A percentile compares a stretch with the other conserved stretches of the same genome.
These are phyloP conservation scores for Verticillium tricorpus DNA, from an alignment of 2,329 filamentous ascomycete species.

Conservation along the genomic window DNA sequence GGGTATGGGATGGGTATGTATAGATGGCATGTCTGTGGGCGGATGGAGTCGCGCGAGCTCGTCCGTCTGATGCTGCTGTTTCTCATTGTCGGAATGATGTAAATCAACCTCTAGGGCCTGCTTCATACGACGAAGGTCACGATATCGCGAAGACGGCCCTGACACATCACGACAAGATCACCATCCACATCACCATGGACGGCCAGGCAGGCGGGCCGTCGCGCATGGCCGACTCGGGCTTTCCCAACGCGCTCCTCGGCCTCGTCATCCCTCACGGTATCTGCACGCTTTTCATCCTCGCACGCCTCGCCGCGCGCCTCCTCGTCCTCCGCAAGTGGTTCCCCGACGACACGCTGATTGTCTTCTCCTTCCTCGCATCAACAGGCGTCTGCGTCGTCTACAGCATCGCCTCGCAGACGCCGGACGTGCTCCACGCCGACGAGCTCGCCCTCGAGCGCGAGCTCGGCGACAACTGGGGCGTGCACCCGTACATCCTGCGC, in stretches of 20 bases:
- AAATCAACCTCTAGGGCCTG: background rate
- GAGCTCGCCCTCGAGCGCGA: conserved; percentile 3
- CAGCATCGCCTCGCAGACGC: conserved; percentile 20
- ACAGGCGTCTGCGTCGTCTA: conserved; percentile 26
- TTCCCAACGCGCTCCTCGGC: conserved; percentile 22
- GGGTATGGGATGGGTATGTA: background rate
- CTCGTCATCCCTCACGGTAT: conserved; percentile 26
- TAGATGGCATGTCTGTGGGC: background rate
- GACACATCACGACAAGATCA: background rate
- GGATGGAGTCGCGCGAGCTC: background rate
- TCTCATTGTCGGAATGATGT: background rate
- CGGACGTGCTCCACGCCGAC: conserved; percentile 13
- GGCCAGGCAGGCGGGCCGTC: background rate
- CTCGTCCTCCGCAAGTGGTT: conserved; percentile 26
- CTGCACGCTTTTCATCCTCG: conserved; percentile 24
- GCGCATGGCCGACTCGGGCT: conserved; percentile 5
- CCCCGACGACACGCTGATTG: conserved; percentile 25
- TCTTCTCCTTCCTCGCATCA: conserved; percentile 24
- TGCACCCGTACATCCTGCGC: conserved; percentile 21
- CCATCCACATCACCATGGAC: background rate
- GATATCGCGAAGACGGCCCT: background rate
- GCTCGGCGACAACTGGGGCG: conserved; percentile 4
- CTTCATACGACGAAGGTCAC: background rate
- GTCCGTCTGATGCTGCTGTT: background rate
- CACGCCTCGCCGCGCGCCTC: conserved; percentile 21